phyloP scores from a whole-genome alignment of 1,284 basidiomycete species.

The Xerocomus nothofagi region DNA sequence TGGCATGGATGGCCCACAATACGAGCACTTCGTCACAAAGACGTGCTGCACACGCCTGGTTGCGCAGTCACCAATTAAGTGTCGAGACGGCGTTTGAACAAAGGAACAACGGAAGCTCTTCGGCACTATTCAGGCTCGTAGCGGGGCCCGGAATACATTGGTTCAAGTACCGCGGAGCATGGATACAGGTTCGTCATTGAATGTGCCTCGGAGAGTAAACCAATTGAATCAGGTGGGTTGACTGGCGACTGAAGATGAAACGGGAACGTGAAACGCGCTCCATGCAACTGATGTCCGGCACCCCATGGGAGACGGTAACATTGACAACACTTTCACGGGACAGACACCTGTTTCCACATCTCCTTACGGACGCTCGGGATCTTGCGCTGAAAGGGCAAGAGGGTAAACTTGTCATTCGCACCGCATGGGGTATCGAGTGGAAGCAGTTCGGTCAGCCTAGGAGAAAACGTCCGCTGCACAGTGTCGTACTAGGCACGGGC shows the following conservation, averaged over 20 bases:
- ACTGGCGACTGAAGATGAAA: slow-evolving; percentile 63
- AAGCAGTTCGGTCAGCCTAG: slow-evolving; percentile 92
- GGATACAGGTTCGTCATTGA: slow-evolving; percentile 82
- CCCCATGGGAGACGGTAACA: slow-evolving; percentile 97
- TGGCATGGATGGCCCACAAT: slow-evolving; percentile 91
- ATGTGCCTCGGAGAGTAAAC: slow-evolving; percentile 3
- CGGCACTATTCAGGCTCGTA: slow-evolving; percentile 88
- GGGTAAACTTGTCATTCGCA: slow-evolving; percentile 95
- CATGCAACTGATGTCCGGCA: slow-evolving; percentile 88
- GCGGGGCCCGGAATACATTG: slow-evolving; percentile 96
- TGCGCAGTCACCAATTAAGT: slow-evolving; percentile 87
- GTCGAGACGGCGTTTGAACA: slow-evolving; percentile 92
- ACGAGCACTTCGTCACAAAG: slow-evolving; percentile 40
- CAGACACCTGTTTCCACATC: slow-evolving; percentile 74
- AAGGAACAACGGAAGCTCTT: slow-evolving; percentile 84
- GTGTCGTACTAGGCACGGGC: slow-evolving; percentile 87
- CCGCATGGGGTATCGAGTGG: slow-evolving; percentile 97
- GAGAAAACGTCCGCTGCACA: slow-evolving; percentile 82
- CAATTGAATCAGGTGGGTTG: slow-evolving; percentile 7
- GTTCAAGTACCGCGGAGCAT: slow-evolving; percentile 86
- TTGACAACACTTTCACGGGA: slow-evolving; percentile 91
- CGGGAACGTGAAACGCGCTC: slow-evolving; percentile 92
- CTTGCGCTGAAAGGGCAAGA: slow-evolving; percentile 85
- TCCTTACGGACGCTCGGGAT: slow-evolving; percentile 87
- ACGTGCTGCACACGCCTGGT: slow-evolving; percentile 45